Evolutionary conservation across 2,329 filamentous ascomycete genomes (phyloP), one percentile per base, ranked within the genome.

Genomic region (Penicillium sp.): DNA sequence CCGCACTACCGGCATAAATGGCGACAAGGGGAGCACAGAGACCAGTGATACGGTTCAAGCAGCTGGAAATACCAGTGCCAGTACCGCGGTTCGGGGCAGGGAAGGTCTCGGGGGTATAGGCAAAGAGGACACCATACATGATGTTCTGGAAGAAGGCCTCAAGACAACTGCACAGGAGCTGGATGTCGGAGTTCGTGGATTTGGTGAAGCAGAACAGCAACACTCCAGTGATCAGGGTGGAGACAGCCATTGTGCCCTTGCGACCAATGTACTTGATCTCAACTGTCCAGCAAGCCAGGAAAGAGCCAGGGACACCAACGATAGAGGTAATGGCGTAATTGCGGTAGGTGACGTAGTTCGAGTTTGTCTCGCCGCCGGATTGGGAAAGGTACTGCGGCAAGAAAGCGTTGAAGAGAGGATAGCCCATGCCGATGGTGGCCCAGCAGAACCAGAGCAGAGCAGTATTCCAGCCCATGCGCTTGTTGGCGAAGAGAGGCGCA

Each of bases 371-470:
- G 25, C 86, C 83, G 11, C 77, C 77, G 26, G 84, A 81, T 53
- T 85, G 82, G 25, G 86, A 83, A 56, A 95, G 85, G 68, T 94
- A 94, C 63, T 94, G 89, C 0, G 91, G 91, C 19, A 96, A 79
- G 75, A 95, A 95, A 47, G 89, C 88, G 73, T 93, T 94, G 82
- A 93, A 96, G 5, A 96, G 82, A 0, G 90, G 90, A 66, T 93
- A 95, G 1, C 87, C 90, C 84, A 95, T 89, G 50, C 90, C 90
- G 62, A 95, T 92, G 12, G 85, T 86, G 0, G 87, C 81, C 90
- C 90, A 95, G 69, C 85, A 86, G 73, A 91, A 88, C 88, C 88
- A 91, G 46, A 93, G 71, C 1, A 84, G 70, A n/a, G 70, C 60
- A 19, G 81, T 83, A 11, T 76, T 78, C n/a, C 76, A 57, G 5